Evolutionary conservation across 768 basidiomycete genomes (phyloP).

Genomic region (Crucibulum laeve): DNA sequence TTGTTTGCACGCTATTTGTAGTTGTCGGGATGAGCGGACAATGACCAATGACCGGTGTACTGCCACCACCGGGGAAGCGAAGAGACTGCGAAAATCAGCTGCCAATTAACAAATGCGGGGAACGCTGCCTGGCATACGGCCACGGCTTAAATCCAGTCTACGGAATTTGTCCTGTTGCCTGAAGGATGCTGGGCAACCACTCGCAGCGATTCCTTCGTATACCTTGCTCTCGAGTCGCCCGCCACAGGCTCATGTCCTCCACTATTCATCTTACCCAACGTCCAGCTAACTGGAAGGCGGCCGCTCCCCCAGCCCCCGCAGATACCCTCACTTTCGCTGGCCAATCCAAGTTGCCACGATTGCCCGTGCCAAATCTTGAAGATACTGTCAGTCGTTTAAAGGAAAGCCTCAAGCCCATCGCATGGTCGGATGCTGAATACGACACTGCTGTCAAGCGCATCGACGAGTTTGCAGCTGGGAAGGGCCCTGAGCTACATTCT

Average conservation of each 20-base stretch:
- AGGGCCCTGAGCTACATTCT: constrained; percentile 57
- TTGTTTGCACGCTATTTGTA: too few relatives aligned
- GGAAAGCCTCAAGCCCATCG: constrained; percentile 68
- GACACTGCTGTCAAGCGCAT: constrained; percentile 54
- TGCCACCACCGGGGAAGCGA: too few relatives aligned
- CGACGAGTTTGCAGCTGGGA: constrained; percentile 50
- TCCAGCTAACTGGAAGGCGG: constrained; percentile 66
- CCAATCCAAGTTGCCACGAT: constrained; percentile 58
- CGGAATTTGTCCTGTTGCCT: too few relatives aligned
- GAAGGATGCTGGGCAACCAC: constrained; percentile 2
- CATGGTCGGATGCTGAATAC: constrained; percentile 59
- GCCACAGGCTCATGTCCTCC: constrained; percentile 11
- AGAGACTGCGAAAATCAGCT: too few relatives aligned
- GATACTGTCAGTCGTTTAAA: constrained; percentile 68
- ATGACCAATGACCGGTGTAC: too few relatives aligned
- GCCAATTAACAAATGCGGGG: too few relatives aligned
- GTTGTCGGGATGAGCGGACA: too few relatives aligned
- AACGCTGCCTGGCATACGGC: too few relatives aligned
- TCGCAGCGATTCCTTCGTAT: neutral
- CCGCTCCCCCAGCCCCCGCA: constrained; percentile 54
- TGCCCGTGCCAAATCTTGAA: constrained; percentile 72
- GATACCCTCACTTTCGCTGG: constrained; percentile 59
- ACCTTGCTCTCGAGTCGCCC: neutral
- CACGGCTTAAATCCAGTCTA: too few relatives aligned
- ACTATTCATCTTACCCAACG: constrained; percentile 18